Conservation (phyloP, 2,329 filamentous ascomycete species). For the Lachnellula willkommii region DNA sequence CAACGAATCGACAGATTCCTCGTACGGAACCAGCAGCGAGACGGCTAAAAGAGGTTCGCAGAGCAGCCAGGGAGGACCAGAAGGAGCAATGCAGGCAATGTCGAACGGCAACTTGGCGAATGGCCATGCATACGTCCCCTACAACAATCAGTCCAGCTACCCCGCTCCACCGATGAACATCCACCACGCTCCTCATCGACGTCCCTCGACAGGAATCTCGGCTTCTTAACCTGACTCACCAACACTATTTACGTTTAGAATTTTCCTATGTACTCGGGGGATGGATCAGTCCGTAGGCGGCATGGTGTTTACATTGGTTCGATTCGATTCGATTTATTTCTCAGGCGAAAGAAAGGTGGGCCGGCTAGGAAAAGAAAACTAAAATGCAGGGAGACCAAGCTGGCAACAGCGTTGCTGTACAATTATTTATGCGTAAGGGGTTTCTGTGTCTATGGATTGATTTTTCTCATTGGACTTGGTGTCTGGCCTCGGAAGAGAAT, state of each 20-base stretch:
- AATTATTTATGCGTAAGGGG: not conserved
- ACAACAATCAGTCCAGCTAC: slow-evolving; percentile 6
- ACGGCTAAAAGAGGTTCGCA: slow-evolving; percentile 13
- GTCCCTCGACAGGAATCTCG: slow-evolving; percentile 1
- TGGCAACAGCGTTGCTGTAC: not conserved
- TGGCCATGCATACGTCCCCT: slow-evolving; percentile 16
- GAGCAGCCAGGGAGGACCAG: slow-evolving; percentile 9
- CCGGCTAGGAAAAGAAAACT: slow-evolving; percentile 1
- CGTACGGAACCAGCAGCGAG: slow-evolving; percentile 16
- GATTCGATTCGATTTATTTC: not conserved
- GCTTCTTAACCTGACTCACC: not conserved
- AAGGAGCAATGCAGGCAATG: slow-evolving; percentile 5
- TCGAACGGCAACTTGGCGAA: slow-evolving; percentile 13
- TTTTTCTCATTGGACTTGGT: not conserved
- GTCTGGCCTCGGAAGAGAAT: not conserved
- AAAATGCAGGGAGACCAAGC: not conserved
- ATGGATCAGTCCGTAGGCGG: not conserved
- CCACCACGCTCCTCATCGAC: not conserved
- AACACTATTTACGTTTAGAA: not conserved
- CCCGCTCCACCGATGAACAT: slow-evolving; percentile 4
- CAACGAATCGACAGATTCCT: slow-evolving; percentile 14
- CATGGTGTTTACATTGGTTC: not conserved
- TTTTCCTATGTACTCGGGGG: not conserved
- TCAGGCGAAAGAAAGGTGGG: not conserved
- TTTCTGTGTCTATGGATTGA: not conserved